phyloP scores from a whole-genome alignment of 78 protist genomes.

The Dictyostelium brefeldianum region DNA sequence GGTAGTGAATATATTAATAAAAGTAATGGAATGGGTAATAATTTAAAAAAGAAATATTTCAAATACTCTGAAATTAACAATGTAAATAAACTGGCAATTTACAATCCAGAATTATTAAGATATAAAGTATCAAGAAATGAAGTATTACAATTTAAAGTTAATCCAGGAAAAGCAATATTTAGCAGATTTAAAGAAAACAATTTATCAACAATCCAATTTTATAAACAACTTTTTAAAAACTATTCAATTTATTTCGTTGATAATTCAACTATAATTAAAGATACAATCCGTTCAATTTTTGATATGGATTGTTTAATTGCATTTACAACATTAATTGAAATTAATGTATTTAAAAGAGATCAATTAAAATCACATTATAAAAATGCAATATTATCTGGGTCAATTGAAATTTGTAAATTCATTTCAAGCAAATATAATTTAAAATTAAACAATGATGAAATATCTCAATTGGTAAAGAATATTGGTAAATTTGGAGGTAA shows the following conservation, averaged over 20 bases:
- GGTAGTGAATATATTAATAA: neutral
- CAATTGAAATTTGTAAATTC: neutral
- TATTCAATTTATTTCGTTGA: neutral
- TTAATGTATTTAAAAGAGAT: neutral
- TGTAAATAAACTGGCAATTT: neutral
- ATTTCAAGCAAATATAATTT: neutral
- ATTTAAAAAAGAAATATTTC: neutral
- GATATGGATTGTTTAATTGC: slow-evolving; percentile 1
- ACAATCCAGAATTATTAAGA: neutral
- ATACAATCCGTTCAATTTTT: neutral
- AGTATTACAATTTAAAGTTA: neutral
- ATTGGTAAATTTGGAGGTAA: too few species aligned
- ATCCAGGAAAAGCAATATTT: neutral
- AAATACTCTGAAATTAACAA: neutral
- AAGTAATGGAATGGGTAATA: neutral
- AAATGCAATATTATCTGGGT: neutral
- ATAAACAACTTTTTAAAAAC: neutral
- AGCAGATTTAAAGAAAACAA: neutral
- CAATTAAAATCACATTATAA: neutral
- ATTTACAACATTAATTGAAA: neutral
- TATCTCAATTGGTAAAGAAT: neutral
- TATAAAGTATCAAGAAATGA: neutral
- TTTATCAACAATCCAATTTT: neutral
- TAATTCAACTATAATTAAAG: neutral
- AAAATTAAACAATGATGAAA: neutral